Base-by-base conservation (phyloP, 2,329 filamentous ascomycete species). In the Rutstroemia sp. region DNA sequence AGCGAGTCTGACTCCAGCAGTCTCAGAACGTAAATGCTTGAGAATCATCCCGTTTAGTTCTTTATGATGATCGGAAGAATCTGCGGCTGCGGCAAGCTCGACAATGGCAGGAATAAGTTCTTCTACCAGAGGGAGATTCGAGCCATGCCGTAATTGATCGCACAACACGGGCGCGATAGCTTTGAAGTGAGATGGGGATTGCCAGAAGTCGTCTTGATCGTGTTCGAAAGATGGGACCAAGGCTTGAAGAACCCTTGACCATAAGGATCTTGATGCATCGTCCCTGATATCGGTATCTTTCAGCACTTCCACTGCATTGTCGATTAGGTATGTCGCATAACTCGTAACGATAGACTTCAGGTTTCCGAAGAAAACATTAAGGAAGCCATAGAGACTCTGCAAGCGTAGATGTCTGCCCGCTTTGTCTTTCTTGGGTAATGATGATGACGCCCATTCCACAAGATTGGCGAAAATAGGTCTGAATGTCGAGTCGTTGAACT, bases 121-220 rank as follows among this genome's bases (percentile, higher is more conserved):
- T 37, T 75, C 69, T 7, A 68, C 67, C 34, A 80, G 66, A 49
- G 76, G 73, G 16, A 75, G 65, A 5, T 67, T 69, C 5, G 71
- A 69, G 47, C 76, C 82, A 62, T 77, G 73, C 42, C 75, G 65
- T 61, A 86, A 81, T 59, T 95, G 90, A 23, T 78, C 74, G 60
- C 90, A 79, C 30, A 97, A 77, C 2, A 87, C 82, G 0, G 79
- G 76, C 14, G 84, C 82, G 41, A 96, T 83, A 27, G 81, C 81
- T 57, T 79, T 78, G 68, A 96, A 96, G 73, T 96, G 92, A 0
- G 88, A 81, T 0, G 94, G 92, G 0, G 88, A 84, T 77, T 96
- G 91, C 92, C 92, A 97, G 76, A 96, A 97, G 71, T 91, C 88
- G 70, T 95, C 91, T 72, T 95, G 88, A 69, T 97, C 94, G 70